Conservation (phyloP, 352 stramenopile genomes). For the Globisporangium viniferum region DNA sequence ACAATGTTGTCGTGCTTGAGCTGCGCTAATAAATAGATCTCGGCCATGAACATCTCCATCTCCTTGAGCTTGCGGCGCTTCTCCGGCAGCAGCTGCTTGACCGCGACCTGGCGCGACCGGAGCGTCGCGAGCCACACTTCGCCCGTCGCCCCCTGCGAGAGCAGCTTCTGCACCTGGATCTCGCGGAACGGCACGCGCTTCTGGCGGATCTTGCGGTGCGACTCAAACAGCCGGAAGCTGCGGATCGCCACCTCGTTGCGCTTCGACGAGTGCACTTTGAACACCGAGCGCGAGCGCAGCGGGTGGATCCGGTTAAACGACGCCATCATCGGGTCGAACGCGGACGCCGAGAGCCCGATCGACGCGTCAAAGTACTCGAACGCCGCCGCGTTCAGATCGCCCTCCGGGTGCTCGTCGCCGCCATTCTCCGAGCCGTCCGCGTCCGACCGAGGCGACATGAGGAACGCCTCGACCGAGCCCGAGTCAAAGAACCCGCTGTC, state of each 20-base stretch:
- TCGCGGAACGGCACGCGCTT: slow-evolving; percentile 49
- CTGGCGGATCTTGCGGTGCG: slow-evolving; percentile 51
- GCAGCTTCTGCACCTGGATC: slow-evolving; percentile 45
- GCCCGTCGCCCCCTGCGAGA: slow-evolving; percentile 52
- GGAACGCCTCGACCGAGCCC: slow-evolving; percentile 41
- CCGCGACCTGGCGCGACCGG: slow-evolving; percentile 39
- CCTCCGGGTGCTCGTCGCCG: slow-evolving; percentile 23
- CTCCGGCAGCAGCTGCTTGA: slow-evolving; percentile 62
- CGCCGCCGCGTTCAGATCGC: slow-evolving; percentile 40
- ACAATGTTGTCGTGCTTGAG: slow-evolving; percentile 72
- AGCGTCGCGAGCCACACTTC: slow-evolving; percentile 75
- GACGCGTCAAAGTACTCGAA: slow-evolving; percentile 59
- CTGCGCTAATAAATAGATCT: slow-evolving; percentile 73
- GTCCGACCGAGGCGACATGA: slow-evolving; percentile 20
- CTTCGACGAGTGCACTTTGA: slow-evolving; percentile 20
- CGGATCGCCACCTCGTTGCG: slow-evolving; percentile 54
- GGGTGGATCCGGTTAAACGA: slow-evolving; percentile 30
- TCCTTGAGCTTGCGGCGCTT: slow-evolving; percentile 53
- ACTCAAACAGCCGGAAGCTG: slow-evolving; percentile 66
- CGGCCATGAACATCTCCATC: slow-evolving; percentile 71
- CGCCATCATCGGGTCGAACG: slow-evolving; percentile 39
- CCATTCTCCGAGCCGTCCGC: slow-evolving; percentile 7
- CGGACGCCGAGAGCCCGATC: slow-evolving; percentile 54
- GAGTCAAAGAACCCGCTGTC: slow-evolving; percentile 39
- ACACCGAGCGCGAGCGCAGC: slow-evolving; percentile 16